Conservation (phyloP, 78 protist species). For the Andalucia godoyi region DNA sequence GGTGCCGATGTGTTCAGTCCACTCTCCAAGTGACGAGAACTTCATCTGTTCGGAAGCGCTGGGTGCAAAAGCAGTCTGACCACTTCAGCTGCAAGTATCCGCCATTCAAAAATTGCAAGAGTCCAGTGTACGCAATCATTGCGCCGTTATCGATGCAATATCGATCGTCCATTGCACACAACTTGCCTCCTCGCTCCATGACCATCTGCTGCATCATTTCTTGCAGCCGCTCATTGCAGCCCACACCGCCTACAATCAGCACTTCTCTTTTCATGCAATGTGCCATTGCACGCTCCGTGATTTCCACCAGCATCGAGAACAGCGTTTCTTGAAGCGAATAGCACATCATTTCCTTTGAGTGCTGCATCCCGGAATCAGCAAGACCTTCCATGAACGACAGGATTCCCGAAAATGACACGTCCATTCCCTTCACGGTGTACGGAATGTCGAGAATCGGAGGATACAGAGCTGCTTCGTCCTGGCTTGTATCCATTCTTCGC, state of each 20-base stretch:
- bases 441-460: conserved; percentile 85
- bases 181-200: conserved; percentile 73
- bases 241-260: conserved; percentile 98
- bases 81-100: conserved; percentile 18
- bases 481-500: too few species aligned
- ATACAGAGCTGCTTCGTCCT: too few species aligned
- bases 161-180: conserved; percentile 85
- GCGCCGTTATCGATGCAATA: conserved; percentile 99
- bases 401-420: conserved; percentile 85
- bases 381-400: conserved; percentile 57
- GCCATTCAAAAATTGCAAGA: conserved; percentile 46
- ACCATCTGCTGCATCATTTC: conserved; percentile 92
- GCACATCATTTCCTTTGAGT: too few species aligned
- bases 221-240: conserved; percentile 81
- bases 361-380: too few species aligned
- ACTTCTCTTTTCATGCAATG: conserved; percentile 77
- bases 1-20: too few species aligned
- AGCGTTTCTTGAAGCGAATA: conserved; percentile 84
- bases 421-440: conserved; percentile 92
- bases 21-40: conserved; percentile 89
- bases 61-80: conserved; percentile 77
- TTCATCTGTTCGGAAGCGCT: conserved; percentile 92
- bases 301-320: conserved; percentile 96
- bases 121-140: conserved; percentile 95
- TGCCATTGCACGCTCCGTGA: conserved; percentile 96